These are phyloP conservation scores for Plenodomus biglobosus DNA, from an alignment of 2,329 filamentous ascomycete genomes.

Conservation along the genomic window DNA sequence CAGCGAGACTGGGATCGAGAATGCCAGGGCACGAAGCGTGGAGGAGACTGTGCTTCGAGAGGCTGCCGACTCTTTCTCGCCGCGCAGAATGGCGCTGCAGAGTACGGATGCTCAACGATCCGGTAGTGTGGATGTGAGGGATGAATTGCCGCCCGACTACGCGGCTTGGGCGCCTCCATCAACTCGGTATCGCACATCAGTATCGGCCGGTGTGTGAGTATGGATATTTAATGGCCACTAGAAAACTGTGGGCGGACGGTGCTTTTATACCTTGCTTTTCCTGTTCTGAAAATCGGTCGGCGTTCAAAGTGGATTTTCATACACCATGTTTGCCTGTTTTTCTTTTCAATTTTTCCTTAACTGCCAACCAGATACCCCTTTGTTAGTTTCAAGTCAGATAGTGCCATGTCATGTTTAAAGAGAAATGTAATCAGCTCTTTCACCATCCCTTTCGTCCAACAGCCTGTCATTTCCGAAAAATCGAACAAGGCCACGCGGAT, in stretches of 20 bases:
- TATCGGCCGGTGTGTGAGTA: slow-evolving; percentile 3
- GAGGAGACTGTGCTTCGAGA: slow-evolving; percentile 29
- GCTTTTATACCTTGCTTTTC: no score
- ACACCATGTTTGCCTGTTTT: neutral
- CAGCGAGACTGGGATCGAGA: slow-evolving; percentile 38
- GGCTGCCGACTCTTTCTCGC: slow-evolving; percentile 39
- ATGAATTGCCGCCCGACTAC: slow-evolving; percentile 37
- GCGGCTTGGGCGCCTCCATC: slow-evolving; percentile 19
- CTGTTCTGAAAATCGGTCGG: no score
- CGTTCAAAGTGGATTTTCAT: no score
- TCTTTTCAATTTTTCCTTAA: neutral
- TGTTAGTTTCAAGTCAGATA: neutral
- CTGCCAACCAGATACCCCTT: neutral
- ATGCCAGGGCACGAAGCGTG: slow-evolving; percentile 33
- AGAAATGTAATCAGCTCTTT: neutral
- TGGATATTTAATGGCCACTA: neutral
- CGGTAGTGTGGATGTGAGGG: slow-evolving; percentile 9
- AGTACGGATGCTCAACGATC: slow-evolving; percentile 9
- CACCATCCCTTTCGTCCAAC: neutral
- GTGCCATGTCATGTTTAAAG: neutral
- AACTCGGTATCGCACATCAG: slow-evolving; percentile 5
- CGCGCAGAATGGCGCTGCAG: slow-evolving; percentile 41
- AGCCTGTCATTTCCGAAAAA: neutral
- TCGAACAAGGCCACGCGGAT: neutral
- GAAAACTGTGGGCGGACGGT: no score